These are phyloP conservation scores for Ophiocordyceps sinensis DNA, from an alignment of 2,329 filamentous ascomycete genomes.

Conservation along the genomic window DNA sequence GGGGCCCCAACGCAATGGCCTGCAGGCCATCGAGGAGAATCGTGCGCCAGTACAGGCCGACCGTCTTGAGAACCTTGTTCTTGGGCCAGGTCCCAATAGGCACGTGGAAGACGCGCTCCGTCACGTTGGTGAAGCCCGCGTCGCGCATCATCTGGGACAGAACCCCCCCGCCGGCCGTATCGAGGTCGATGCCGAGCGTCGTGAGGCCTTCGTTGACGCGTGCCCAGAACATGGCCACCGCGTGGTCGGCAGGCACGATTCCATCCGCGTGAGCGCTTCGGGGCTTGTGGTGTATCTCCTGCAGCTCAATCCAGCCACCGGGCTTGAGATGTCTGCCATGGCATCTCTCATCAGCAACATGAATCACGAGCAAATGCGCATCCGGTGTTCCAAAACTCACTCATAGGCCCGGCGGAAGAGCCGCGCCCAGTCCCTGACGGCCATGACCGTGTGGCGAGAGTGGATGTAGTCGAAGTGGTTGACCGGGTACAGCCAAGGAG, in stretches of 20 bases:
- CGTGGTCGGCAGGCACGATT: slow-evolving; percentile 22
- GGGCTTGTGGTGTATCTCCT: slow-evolving; percentile 37
- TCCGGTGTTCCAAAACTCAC: slow-evolving; percentile 17
- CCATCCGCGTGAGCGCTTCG: slow-evolving; percentile 25
- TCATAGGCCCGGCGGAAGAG: slow-evolving; percentile 31
- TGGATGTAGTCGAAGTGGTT: slow-evolving; percentile 48
- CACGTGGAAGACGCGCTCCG: slow-evolving; percentile 32
- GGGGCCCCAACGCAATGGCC: slow-evolving; percentile 35
- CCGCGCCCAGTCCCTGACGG: slow-evolving; percentile 38
- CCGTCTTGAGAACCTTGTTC: slow-evolving; percentile 34
- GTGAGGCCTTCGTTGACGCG: slow-evolving; percentile 28
- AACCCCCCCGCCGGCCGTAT: slow-evolving; percentile 24
- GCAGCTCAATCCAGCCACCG: slow-evolving; percentile 40
- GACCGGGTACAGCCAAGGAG: slow-evolving; percentile 36
- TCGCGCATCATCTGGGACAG: slow-evolving; percentile 31
- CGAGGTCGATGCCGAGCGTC: slow-evolving; percentile 30
- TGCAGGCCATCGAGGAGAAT: slow-evolving; percentile 34
- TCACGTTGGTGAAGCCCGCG: slow-evolving; percentile 37
- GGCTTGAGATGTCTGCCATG: slow-evolving; percentile 31
- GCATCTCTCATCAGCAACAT: not conserved
- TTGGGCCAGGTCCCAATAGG: slow-evolving; percentile 41
- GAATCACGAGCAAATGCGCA: not conserved
- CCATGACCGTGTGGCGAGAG: slow-evolving; percentile 40
- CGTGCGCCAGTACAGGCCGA: slow-evolving; percentile 36
- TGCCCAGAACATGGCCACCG: slow-evolving; percentile 31